Conservation (phyloP, 768 basidiomycete genomes). For the Boletus pseudopeckii region DNA sequence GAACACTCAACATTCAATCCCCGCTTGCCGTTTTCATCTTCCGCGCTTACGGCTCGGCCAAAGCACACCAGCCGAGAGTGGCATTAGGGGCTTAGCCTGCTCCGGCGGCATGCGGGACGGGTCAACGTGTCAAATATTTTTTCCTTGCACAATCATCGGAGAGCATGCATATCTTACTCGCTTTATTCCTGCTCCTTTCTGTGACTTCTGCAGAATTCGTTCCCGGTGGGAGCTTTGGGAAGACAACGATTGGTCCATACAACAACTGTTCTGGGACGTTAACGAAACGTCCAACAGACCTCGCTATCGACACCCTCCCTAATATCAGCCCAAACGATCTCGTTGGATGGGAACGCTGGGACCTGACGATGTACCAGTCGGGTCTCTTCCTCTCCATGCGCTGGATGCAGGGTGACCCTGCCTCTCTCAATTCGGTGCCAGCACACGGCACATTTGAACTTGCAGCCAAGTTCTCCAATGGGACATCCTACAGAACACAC, state of each 20-base stretch:
- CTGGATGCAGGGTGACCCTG: conserved; percentile 13
- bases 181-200: not conserved
- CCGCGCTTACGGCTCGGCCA: no score
- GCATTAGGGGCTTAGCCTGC: no score
- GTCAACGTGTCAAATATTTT: no score
- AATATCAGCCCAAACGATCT: conserved; percentile 6
- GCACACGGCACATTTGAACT: conserved; percentile 7
- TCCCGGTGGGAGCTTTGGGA: not conserved
- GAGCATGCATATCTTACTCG: no score
- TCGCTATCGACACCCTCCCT: conserved; percentile 11
- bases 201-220: not conserved
- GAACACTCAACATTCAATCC: no score
- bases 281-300: not conserved
- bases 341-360: conserved; percentile 9
- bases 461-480: conserved; percentile 8
- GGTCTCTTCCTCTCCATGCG: conserved; percentile 11
- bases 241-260: conserved; percentile 7
- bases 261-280: conserved; percentile 15
- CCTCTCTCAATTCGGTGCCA: not conserved
- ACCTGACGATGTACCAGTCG: conserved; percentile 10
- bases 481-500: not conserved
- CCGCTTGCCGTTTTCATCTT: no score
- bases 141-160: no score
- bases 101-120: no score
- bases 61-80: no score